Evolutionary conservation across 2,329 filamentous ascomycete species (phyloP).

Genomic region (Gyromitra esculenta): DNA sequence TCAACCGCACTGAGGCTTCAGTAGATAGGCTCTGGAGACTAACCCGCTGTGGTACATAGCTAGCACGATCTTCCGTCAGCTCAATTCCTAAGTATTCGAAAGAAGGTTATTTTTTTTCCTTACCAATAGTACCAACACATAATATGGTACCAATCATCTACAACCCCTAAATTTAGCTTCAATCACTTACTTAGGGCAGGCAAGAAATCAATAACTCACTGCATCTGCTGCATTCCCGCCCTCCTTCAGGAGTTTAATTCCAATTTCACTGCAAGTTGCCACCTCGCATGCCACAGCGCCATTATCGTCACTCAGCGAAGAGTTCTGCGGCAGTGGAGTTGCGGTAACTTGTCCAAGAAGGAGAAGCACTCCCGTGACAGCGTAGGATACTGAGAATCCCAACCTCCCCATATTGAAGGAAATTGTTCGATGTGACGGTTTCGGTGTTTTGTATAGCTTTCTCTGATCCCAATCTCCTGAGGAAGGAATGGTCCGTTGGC

Average conservation of each 20-base stretch:
- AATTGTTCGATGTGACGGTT: background rate
- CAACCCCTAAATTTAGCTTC: background rate
- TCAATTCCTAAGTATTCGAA: slow-evolving; percentile 28
- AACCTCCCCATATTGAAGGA: background rate
- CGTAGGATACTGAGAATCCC: background rate
- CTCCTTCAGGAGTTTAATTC: slow-evolving; percentile 69
- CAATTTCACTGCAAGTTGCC: slow-evolving; percentile 74
- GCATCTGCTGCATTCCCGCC: slow-evolving; percentile 81
- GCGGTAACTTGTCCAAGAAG: background rate
- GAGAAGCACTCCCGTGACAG: background rate
- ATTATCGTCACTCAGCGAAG: slow-evolving; percentile 26
- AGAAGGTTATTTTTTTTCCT: slow-evolving; percentile 48
- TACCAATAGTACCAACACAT: slow-evolving; percentile 76
- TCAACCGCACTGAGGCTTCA: background rate
- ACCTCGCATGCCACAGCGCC: slow-evolving; percentile 78
- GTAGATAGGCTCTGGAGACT: background rate
- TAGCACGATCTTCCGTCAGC: background rate
- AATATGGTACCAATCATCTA: slow-evolving; percentile 76
- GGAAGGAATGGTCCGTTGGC: background rate
- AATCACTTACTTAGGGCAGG: background rate
- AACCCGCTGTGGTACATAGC: slow-evolving; percentile 73
- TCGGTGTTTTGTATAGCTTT: background rate
- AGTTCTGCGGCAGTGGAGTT: background rate
- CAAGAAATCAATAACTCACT: slow-evolving; percentile 55
- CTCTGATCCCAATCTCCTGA: background rate